Base-by-base conservation (phyloP, 179 eudicot genomes). In the Silene noctiflora region DNA sequence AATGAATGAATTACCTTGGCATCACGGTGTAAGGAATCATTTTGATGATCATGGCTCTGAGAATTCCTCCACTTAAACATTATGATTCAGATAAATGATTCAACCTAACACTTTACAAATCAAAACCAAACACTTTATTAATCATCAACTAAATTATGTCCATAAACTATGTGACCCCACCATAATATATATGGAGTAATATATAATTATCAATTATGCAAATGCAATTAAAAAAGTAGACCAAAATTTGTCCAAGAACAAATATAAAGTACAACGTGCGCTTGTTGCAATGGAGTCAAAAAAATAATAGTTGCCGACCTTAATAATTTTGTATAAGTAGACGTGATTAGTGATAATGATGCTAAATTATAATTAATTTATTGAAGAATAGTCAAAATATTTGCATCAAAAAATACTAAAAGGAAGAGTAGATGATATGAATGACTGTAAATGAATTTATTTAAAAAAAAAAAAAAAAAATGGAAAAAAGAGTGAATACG, bases 61-160 rank as follows among this genome's bases (percentile, higher is more conserved):
- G 83, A 64, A 44, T 85, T 65, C 87, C 75, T 88, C 82, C 87
- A 83, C 77, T 81, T 75, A 48, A 90, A 84, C 94, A 91, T 89
- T 68, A 29, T 71, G 22, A 17, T 19, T 31, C 63, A 33, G 4
- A 72, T 12, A 1, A 11, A 53, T 13, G 31, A 20, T 14, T 84
- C 68, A 77, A 74, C 79, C 87, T 79, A 53, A 22, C 25, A 67
- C 3, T 19, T 55, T n/a, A 19, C 48, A 31, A 35, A 25, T 27
- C n/a, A 68, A 4, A 21, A 39, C 10, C 3, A 3, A 16, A 67
- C 10, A 4, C 35, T 31, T 31, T 35, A 27, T 31, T 35, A 27
- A 27, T 27, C 29, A 27, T 1, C 29, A 27, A 27, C 29, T 27
- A 2, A 27, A 27, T 27, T 27, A 27, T 27, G 29, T 27, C 29